phyloP scores from a whole-genome alignment of 2,329 filamentous ascomycete genomes.

The Chalaropsis ovoidea region DNA sequence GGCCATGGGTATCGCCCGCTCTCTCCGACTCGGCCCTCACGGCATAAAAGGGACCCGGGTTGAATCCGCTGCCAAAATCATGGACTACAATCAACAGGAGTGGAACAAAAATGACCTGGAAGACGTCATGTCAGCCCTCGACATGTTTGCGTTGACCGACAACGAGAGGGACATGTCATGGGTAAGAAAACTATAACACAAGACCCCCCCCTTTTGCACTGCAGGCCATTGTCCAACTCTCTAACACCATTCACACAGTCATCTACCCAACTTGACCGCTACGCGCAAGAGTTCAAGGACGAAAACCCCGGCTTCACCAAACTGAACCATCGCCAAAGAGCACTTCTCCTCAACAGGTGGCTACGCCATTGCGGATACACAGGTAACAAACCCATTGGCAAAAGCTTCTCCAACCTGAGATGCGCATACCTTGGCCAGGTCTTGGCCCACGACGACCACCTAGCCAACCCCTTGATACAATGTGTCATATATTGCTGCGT shows the following conservation, averaged over 20 bases:
- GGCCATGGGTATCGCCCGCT: conserved; percentile 65
- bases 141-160: conserved; percentile 75
- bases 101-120: conserved; percentile 42
- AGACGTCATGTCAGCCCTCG: conserved; percentile 67
- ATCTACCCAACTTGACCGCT: conserved; percentile 51
- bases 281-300: conserved; percentile 47
- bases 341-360: conserved; percentile 58
- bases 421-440: conserved; percentile 56
- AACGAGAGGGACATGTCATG: conserved; percentile 63
- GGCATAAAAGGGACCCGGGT: neutral
- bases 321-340: conserved; percentile 55
- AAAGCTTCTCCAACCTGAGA: conserved; percentile 19
- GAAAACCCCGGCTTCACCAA: conserved; percentile 44
- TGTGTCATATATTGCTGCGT: conserved; percentile 77
- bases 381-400: conserved; percentile 45
- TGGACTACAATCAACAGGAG: conserved; percentile 1
- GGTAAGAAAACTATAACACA: conserved; percentile 37
- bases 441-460: conserved; percentile 59
- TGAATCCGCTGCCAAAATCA: neutral
- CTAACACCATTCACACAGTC: conserved; percentile 39
- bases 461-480: conserved; percentile 77
- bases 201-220: neutral
- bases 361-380: conserved; percentile 58
- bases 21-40: conserved; percentile 38
- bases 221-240: too few species aligned